Conservation (phyloP, 352 stramenopile species). For the Phytophthora crassamura region DNA sequence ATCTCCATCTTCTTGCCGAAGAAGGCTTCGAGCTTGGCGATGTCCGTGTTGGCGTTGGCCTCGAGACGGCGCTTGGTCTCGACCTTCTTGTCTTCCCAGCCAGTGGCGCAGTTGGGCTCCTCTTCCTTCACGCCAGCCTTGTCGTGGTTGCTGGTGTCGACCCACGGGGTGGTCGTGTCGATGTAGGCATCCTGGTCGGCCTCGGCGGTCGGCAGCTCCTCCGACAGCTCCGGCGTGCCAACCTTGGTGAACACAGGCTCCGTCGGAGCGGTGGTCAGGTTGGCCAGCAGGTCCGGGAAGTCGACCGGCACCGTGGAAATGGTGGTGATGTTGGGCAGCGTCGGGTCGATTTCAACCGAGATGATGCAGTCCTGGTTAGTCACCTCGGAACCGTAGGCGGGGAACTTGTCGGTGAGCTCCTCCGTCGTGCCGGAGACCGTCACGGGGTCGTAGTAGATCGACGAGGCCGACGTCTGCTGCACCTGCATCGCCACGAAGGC, state of each 20-base stretch:
- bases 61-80: slow-evolving; percentile 14
- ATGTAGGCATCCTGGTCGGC: slow-evolving; percentile 13
- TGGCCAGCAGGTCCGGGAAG: slow-evolving; percentile 25
- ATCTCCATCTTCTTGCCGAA: slow-evolving; percentile 21
- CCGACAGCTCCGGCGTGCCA: slow-evolving; percentile 1
- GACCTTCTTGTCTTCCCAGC: slow-evolving; percentile 27
- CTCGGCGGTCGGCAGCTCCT: slow-evolving; percentile 9
- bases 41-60: slow-evolving; percentile 25
- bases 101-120: slow-evolving; percentile 33
- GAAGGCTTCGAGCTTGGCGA: slow-evolving; percentile 26
- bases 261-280: slow-evolving; percentile 13
- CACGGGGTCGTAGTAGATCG: slow-evolving; percentile 26
- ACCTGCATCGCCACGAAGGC: slow-evolving; percentile 27
- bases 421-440: slow-evolving; percentile 7
- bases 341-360: slow-evolving; percentile 24
- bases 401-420: slow-evolving; percentile 18
- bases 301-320: slow-evolving; percentile 27
- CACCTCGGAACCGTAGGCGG: slow-evolving; percentile 15
- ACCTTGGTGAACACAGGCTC: slow-evolving; percentile 34
- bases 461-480: slow-evolving; percentile 20
- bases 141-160: not conserved
- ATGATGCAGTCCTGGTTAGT: slow-evolving; percentile 18
- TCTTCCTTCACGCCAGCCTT: slow-evolving; percentile 19
- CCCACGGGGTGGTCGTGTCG: slow-evolving; percentile 1
- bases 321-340: slow-evolving; percentile 30